Evolutionary conservation across 169 alveolate genomes (phyloP), one percentile per base, ranked within the genome.

Genomic region (Plasmodium knowlesi): DNA sequence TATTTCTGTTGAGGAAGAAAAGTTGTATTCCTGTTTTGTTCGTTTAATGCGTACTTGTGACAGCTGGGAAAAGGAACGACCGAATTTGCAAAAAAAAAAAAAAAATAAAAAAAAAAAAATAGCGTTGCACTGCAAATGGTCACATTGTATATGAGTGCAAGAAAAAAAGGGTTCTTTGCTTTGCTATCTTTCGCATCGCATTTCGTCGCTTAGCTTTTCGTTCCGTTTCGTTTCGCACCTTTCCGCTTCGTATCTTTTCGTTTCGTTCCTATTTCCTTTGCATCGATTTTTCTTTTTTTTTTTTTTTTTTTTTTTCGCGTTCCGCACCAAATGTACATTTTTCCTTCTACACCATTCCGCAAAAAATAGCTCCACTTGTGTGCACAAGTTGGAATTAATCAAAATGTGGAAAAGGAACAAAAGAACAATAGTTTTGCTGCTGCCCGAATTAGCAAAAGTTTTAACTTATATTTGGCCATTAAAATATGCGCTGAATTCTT

Each of bases 291-390:
- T 32, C 3, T 32, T 76, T 32, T 74, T 74, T 34, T 34, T 25
- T 74, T 74, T 78, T n/a, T 78, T 78, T 78, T 74, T 74, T 25
- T 74, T 74, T 78, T 5, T 39, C 28, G 28, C 30, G 3, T 78
- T 32, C 61, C 12, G 22, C 34, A n/a, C 70, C 3, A 9, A 9
- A 78, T 30, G 43, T 16, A 10, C 16, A 78, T 37, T 9, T 37
- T 6, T 4, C 84, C 53, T 78, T 78, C 61, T 78, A 34, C 53
- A 30, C 25, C 37, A 9, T 78, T 78, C 74, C 30, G 84, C 72
- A 78, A 82, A 53, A 82, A 50, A 82, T 50, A 50, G 34, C 74
- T 82, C 53, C 71, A 30, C 16, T 53, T 50, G 72, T 82, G 89
- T 82, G 76, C 61, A 50, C 30, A 28, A 50, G 88, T 22, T 53